Evolutionary conservation across 2,329 filamentous ascomycete species (phyloP).

Genomic region (Sclerotinia glacialis): DNA sequence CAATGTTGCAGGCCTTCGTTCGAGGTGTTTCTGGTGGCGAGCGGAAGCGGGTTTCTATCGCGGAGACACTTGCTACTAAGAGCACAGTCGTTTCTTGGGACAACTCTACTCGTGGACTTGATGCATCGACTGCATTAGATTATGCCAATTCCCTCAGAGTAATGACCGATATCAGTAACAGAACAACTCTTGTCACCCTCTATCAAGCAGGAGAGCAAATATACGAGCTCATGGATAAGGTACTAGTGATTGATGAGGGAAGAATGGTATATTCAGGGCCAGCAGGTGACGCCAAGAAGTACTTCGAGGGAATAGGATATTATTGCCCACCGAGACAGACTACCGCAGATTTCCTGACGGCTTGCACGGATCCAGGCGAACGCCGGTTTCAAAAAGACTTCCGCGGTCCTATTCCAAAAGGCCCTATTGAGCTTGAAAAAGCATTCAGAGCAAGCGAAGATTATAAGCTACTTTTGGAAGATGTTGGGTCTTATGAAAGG

Average conservation of each 20-base stretch:
- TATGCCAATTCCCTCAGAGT: constrained; percentile 68
- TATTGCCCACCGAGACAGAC: constrained; percentile 56
- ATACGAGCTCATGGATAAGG: constrained; percentile 75
- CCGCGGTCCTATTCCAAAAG: constrained; percentile 58
- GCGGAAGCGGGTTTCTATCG: constrained; percentile 75
- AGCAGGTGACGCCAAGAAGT: constrained; percentile 58
- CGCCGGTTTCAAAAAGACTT: constrained; percentile 62
- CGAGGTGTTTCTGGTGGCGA: constrained; percentile 78
- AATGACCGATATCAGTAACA: constrained; percentile 73
- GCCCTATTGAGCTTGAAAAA: constrained; percentile 58
- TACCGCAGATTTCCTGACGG: constrained; percentile 75
- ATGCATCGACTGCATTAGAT: constrained; percentile 75
- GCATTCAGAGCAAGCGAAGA: constrained; percentile 63
- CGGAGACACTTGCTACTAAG: constrained; percentile 72
- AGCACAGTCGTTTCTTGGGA: constrained; percentile 75
- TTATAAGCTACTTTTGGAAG: constrained; percentile 58
- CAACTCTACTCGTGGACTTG: constrained; percentile 75
- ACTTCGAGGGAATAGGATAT: constrained; percentile 65
- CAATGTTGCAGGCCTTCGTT: constrained; percentile 43
- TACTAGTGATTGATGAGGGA: constrained; percentile 72
- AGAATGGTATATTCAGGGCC: constrained; percentile 65
- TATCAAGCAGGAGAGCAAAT: constrained; percentile 70
- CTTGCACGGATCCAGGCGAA: constrained; percentile 70
- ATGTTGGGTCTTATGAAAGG: constrained; percentile 60
- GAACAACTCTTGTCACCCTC: constrained; percentile 65